A percentile compares a stretch with the other conserved stretches of the same genome.
These are phyloP conservation scores for Asterochloris erici DNA, from an alignment of 139 green algal genomes.

Conservation along the genomic window DNA sequence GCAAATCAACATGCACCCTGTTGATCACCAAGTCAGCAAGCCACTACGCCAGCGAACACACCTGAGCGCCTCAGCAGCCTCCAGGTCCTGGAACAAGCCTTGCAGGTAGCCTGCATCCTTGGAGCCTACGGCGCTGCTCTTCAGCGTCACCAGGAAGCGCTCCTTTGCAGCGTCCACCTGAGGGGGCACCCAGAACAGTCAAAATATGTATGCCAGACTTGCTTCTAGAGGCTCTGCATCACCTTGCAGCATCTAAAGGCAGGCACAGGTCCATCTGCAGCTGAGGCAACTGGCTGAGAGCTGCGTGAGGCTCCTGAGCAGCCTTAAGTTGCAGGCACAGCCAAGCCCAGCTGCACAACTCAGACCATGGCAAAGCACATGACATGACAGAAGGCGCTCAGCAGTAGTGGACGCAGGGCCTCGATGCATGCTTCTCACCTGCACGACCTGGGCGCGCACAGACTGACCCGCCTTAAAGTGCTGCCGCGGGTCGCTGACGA, in stretches of 20 bases:
- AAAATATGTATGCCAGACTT: too few relatives aligned
- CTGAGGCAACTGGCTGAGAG: too few relatives aligned
- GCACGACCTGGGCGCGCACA: constrained; percentile 56
- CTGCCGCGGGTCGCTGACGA: constrained; percentile 63
- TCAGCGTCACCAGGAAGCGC: constrained; percentile 54
- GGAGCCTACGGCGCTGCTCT: constrained; percentile 48
- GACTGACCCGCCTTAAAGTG: constrained; percentile 70
- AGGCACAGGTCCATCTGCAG: too few relatives aligned
- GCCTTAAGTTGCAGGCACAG: too few relatives aligned
- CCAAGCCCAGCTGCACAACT: too few relatives aligned
- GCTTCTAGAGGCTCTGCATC: too few relatives aligned
- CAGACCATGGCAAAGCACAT: too few relatives aligned
- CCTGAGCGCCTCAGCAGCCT: constrained; percentile 37
- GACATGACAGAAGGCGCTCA: too few relatives aligned
- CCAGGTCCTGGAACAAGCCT: constrained; percentile 52
- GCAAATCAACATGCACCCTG: neutral
- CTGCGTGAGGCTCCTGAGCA: too few relatives aligned
- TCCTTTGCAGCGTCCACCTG: constrained; percentile 29
- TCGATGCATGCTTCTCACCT: constrained; percentile 1
- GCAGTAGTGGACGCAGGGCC: too few relatives aligned
- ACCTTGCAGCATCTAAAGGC: too few relatives aligned
- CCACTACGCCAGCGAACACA: neutral
- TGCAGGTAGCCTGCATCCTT: constrained; percentile 37
- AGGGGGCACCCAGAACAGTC: neutral
- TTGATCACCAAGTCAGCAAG: neutral